phyloP scores from a whole-genome alignment of 2,329 filamentous ascomycete species.

The Sarocladiaceae sp. region DNA sequence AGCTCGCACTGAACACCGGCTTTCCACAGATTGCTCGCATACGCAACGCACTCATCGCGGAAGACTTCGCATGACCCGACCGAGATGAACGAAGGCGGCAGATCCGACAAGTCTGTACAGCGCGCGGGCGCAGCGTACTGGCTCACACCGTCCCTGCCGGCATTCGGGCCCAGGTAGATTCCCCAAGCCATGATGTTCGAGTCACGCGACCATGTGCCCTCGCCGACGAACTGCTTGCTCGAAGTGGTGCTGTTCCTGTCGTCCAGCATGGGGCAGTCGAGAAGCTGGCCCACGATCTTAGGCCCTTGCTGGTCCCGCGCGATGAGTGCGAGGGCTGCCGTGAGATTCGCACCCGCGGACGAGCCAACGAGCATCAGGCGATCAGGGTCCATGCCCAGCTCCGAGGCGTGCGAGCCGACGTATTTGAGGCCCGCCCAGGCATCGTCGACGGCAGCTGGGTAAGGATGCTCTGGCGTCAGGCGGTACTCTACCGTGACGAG shows the following conservation, averaged over 20 bases:
- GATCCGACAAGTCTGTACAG: constrained; percentile 25
- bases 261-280: constrained; percentile 42
- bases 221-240: constrained; percentile 24
- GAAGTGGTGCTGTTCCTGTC: constrained; percentile 29
- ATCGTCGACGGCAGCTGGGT: constrained; percentile 18
- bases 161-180: constrained; percentile 29
- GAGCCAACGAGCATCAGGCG: constrained; percentile 35
- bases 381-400: constrained; percentile 32
- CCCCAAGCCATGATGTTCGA: constrained; percentile 36
- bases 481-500: constrained; percentile 21
- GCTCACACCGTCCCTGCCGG: constrained; percentile 25
- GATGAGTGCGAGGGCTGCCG: constrained; percentile 30
- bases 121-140: constrained; percentile 30
- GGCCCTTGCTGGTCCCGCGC: constrained; percentile 27
- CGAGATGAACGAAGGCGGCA: constrained; percentile 38
- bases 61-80: constrained; percentile 37
- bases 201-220: constrained; percentile 27
- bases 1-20: constrained; percentile 35
- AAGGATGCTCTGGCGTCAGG: constrained; percentile 19
- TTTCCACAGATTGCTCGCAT: constrained; percentile 31
- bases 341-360: constrained; percentile 36
- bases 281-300: constrained; percentile 31
- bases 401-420: constrained; percentile 27
- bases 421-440: constrained; percentile 26
- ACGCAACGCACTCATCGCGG: constrained; percentile 32